Conservation (phyloP, 1,139 yeast species). For the Kodamaea fungicola region DNA sequence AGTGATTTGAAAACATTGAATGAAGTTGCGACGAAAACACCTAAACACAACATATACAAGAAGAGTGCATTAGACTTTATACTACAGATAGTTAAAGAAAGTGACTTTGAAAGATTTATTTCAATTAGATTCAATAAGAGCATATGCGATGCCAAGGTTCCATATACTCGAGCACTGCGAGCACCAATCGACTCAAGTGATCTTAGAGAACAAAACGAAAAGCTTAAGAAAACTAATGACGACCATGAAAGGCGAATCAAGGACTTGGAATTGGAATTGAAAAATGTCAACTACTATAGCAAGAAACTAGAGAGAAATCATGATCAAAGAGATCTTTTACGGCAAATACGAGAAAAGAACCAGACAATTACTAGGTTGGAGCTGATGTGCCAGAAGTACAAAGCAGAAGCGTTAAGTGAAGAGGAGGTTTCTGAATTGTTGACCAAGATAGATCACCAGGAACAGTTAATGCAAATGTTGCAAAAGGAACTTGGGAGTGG, state of each 20-base stretch:
- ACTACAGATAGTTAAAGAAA: conserved; percentile 23
- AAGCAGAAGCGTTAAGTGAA: conserved; percentile 12
- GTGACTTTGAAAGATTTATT: conserved; percentile 23
- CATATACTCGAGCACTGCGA: not conserved
- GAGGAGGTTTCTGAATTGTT: conserved; percentile 17
- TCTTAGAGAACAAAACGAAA: conserved; percentile 10
- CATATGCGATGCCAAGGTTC: not conserved
- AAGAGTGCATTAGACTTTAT: conserved; percentile 28
- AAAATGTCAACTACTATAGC: conserved; percentile 18
- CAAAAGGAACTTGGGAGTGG: conserved; percentile 15
- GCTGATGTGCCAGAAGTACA: conserved; percentile 21
- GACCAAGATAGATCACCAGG: conserved; percentile 19
- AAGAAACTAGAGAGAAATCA: conserved; percentile 17
- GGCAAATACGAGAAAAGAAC: conserved; percentile 17
- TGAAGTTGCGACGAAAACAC: conserved; percentile 25
- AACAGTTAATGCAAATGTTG: conserved; percentile 19
- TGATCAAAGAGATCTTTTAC: conserved; percentile 3
- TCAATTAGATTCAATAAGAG: conserved; percentile 19
- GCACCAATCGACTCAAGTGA: not conserved
- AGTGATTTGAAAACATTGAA: conserved; percentile 25
- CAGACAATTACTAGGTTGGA: conserved; percentile 19
- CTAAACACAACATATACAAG: conserved; percentile 25
- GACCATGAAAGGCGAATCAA: conserved; percentile 8
- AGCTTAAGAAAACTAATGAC: conserved; percentile 11
- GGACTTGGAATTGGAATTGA: conserved; percentile 18